These are phyloP conservation scores for Boletellus ananas DNA, from an alignment of 768 basidiomycete genomes.

Conservation along the genomic window DNA sequence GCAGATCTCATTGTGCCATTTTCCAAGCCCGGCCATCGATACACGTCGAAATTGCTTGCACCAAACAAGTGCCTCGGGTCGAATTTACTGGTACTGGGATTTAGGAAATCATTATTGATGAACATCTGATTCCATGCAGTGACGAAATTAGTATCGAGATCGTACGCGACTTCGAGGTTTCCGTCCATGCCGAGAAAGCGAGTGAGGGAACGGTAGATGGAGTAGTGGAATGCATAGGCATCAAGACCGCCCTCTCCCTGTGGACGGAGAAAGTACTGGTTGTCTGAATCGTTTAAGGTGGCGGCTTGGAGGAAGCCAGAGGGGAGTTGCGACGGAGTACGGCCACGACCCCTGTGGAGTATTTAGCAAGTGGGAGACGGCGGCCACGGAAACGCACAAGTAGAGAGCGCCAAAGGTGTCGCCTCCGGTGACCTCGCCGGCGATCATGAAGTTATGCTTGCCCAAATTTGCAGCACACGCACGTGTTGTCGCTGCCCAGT, in stretches of 20 bases:
- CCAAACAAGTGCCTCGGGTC: constrained; percentile 91
- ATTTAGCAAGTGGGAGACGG: neutral
- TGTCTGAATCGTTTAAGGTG: constrained; percentile 55
- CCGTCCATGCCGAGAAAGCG: constrained; percentile 97
- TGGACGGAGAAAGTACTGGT: constrained; percentile 79
- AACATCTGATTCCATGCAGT: constrained; percentile 93
- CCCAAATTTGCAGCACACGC: constrained; percentile 66
- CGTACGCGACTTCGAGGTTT: constrained; percentile 87
- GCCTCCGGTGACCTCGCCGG: constrained; percentile 94
- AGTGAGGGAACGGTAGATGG: constrained; percentile 79
- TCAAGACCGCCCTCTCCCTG: constrained; percentile 63
- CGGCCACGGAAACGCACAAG: constrained; percentile 46
- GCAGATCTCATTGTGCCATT: constrained; percentile 78
- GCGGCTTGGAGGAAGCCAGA: constrained; percentile 65
- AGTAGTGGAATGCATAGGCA: constrained; percentile 88
- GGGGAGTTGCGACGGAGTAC: constrained; percentile 70
- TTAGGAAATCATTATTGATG: constrained; percentile 82
- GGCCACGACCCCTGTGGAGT: constrained; percentile 71
- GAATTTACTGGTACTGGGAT: constrained; percentile 55
- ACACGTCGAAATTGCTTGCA: constrained; percentile 92
- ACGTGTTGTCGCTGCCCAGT: constrained; percentile 72
- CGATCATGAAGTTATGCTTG: constrained; percentile 87
- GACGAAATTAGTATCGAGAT: constrained; percentile 77
- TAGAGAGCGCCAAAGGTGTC: constrained; percentile 87
- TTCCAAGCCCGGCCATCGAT: constrained; percentile 86